Evolutionary conservation across 305 asterid genomes (phyloP).

Genomic region (Fraxinus angustifolia): DNA sequence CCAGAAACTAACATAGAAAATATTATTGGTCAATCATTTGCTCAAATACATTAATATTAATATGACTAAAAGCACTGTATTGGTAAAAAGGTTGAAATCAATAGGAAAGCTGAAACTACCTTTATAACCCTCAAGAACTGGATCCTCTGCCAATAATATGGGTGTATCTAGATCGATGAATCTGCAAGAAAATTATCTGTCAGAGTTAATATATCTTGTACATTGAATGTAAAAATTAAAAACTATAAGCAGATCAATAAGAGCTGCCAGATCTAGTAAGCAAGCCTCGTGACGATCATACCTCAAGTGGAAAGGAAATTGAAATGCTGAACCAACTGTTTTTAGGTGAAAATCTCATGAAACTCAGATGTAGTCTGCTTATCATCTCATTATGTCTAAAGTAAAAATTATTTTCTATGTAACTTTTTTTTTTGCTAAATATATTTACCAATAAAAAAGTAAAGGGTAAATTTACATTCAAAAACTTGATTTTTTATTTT

Average conservation of each 20-base stretch:
- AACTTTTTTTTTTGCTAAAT: background rate
- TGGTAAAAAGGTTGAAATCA: background rate
- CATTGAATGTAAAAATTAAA: background rate
- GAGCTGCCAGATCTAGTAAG: background rate
- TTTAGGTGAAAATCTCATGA: background rate
- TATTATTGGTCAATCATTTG: constrained; percentile 16
- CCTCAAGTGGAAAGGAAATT: background rate
- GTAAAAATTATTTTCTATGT: background rate
- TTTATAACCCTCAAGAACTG: constrained; percentile 79
- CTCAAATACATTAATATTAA: background rate
- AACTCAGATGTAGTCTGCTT: background rate
- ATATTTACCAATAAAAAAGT: background rate
- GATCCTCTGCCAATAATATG: constrained; percentile 79
- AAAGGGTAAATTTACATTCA: background rate
- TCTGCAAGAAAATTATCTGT: constrained; percentile 38
- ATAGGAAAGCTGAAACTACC: constrained; percentile 35
- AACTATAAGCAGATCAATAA: background rate
- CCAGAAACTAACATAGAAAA: constrained; percentile 53
- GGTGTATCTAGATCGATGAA: constrained; percentile 88
- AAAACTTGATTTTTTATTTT: background rate
- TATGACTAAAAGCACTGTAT: background rate
- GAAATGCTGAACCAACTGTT: background rate
- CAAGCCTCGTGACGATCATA: background rate
- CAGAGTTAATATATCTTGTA: constrained; percentile 2
- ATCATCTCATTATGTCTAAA: background rate